These are phyloP conservation scores for Epipyxis sp. DNA, from an alignment of 108 stramenopile genomes.

Conservation along the genomic window DNA sequence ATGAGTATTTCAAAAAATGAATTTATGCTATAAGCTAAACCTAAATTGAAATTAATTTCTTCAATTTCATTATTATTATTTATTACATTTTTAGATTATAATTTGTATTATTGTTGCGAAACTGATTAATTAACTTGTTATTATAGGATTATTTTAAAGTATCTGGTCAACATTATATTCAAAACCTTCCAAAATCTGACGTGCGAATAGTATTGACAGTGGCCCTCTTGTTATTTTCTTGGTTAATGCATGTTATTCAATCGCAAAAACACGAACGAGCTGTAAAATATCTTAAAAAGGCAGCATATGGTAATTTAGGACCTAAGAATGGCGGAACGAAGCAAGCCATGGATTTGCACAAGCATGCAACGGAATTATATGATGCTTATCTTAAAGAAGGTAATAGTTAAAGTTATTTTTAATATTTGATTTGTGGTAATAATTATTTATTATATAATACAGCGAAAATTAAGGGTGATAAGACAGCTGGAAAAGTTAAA, in stretches of 20 bases:
- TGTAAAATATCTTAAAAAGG: background rate
- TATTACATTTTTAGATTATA: too few relatives aligned
- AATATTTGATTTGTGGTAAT: background rate
- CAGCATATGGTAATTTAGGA: background rate
- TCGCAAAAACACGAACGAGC: background rate
- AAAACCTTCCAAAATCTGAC: slow-evolving; percentile 10
- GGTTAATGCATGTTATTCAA: slow-evolving; percentile 3
- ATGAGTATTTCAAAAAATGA: background rate
- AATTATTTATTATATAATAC: background rate
- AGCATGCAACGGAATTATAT: background rate
- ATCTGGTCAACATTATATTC: background rate
- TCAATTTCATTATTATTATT: too few relatives aligned
- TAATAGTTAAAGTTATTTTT: background rate
- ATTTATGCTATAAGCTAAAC: too few relatives aligned
- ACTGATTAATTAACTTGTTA: too few relatives aligned
- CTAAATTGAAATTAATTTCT: too few relatives aligned
- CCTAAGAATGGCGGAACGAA: background rate
- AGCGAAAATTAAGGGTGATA: background rate
- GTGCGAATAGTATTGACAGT: background rate
- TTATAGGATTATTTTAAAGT: slow-evolving; percentile 1
- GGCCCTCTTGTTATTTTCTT: background rate
- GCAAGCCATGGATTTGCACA: background rate
- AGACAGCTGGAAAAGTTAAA: background rate
- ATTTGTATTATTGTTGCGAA: too few relatives aligned
- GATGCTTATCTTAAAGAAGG: background rate